Base-by-base conservation (phyloP, 805 yeast genomes). In the Clavispora vitiphila region DNA sequence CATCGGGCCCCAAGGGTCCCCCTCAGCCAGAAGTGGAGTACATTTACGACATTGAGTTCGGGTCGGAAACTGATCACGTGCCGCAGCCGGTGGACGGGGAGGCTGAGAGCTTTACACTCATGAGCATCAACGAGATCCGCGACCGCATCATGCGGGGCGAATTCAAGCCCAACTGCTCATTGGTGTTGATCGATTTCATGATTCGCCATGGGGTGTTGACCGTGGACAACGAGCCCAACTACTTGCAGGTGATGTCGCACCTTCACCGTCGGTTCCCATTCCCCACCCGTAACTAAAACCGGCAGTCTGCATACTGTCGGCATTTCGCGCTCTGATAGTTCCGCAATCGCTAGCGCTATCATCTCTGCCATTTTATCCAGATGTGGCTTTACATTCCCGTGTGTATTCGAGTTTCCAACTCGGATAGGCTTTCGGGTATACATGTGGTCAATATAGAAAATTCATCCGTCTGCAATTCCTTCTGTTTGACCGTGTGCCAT, bases 1-100 rank as follows among this genome's bases (percentile, higher is more conserved):
- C 55, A 6, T 44, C 52, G 2, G 58, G 62, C 1, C 43, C 77
- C 40, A 55, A 57, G 0, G 82, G 82, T 0, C 67, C 80, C n/a
- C 76, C 82, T 10, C 96, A 90, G 57, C 97, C 97, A 0, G 99
- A 93, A 60, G 80, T 86, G 8, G 91, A 89, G 57, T 86, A 79
- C 54, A 64, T 84, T 5, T 93, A 78, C 57, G 99, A 93, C 53
- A 50, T 93, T 40, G 64, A 64, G 37, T 74, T 80, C 58, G 74
- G 71, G 22, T 69, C 65, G 15, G 72, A 64, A 22, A 58, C 37
- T 29, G 61, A 44, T 56, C 67, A 27, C 31, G 49, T 46, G 80
- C 96, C 73, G 5, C 48, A 40, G 4, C 74, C 42, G 42, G 60
- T 55, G n/a, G 75, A 70, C 39, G 67, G 54, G 80, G 95, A 69